Evolutionary conservation across 306 rosid species (phyloP).

Genomic region (Cercis canadensis): DNA sequence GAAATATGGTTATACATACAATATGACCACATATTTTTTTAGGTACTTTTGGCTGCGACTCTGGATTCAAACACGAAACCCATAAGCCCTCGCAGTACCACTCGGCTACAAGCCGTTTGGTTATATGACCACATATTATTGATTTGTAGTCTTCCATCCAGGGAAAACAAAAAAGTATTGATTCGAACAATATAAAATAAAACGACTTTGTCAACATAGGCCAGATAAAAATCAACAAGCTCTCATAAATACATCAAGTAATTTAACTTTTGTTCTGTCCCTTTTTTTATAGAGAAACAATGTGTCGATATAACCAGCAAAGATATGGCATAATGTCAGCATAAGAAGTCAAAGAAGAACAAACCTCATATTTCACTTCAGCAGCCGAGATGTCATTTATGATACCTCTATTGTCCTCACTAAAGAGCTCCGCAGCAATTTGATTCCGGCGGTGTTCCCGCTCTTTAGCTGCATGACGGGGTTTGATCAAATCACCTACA

Average conservation of each 20-base stretch:
- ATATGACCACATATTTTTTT: no score
- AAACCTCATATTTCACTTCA: conserved; percentile 70
- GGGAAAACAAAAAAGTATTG: no score
- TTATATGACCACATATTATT: no score
- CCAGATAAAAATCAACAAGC: neutral
- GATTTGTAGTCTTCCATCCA: no score
- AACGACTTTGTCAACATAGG: neutral
- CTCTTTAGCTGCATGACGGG: conserved; percentile 69
- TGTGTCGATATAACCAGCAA: conserved; percentile 2
- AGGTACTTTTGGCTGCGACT: no score
- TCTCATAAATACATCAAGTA: neutral
- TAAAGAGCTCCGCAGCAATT: conserved; percentile 57
- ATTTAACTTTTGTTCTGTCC: conserved; percentile 1
- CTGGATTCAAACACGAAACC: no score
- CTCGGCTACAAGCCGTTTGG: no score
- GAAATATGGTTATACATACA: neutral
- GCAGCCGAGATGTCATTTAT: conserved; percentile 54
- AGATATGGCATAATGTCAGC: conserved; percentile 1
- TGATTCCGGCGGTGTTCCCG: conserved; percentile 62
- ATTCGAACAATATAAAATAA: neutral
- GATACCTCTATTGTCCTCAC: conserved; percentile 53
- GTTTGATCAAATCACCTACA: conserved; percentile 42
- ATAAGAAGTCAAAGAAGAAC: conserved; percentile 19
- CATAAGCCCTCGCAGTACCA: no score
- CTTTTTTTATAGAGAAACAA: neutral